Conservation (phyloP, 768 basidiomycete genomes). For the Ephemerocybe angulata region DNA sequence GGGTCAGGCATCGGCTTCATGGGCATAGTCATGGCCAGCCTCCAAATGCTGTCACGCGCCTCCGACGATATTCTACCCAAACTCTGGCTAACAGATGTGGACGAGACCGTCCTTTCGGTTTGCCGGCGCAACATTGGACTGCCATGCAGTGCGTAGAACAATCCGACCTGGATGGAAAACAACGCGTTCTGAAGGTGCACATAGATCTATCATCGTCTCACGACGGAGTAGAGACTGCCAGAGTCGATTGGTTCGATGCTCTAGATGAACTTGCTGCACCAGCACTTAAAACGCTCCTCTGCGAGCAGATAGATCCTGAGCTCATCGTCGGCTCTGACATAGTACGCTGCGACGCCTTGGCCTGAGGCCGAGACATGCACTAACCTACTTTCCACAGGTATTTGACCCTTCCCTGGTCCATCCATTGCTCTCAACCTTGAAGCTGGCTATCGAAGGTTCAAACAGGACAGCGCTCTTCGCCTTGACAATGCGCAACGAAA, state of each 20-base stretch:
- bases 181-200: not conserved
- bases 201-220: conserved; percentile 58
- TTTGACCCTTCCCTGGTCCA: conserved; percentile 64
- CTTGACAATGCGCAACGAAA: conserved; percentile 52
- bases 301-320: conserved; percentile 44
- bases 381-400: conserved; percentile 38
- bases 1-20: conserved; percentile 78
- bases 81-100: conserved; percentile 54
- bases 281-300: conserved; percentile 31
- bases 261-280: conserved; percentile 28
- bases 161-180: conserved; percentile 21
- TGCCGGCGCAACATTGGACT: conserved; percentile 60
- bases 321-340: conserved; percentile 73
- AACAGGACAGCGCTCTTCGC: conserved; percentile 41
- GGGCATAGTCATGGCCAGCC: conserved; percentile 54
- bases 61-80: not conserved
- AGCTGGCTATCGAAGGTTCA: conserved; percentile 36
- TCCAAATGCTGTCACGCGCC: conserved; percentile 40
- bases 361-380: not conserved
- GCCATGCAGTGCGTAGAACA: conserved; percentile 60
- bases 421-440: conserved; percentile 49
- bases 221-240: conserved; percentile 37
- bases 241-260: conserved; percentile 68
- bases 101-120: conserved; percentile 56
- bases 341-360: conserved; percentile 19